A percentile compares a stretch with the other conserved stretches of the same genome.
Evolutionary conservation across 192 early-diverging fungal genomes (phyloP).

Genomic region (Podila verticillata): DNA sequence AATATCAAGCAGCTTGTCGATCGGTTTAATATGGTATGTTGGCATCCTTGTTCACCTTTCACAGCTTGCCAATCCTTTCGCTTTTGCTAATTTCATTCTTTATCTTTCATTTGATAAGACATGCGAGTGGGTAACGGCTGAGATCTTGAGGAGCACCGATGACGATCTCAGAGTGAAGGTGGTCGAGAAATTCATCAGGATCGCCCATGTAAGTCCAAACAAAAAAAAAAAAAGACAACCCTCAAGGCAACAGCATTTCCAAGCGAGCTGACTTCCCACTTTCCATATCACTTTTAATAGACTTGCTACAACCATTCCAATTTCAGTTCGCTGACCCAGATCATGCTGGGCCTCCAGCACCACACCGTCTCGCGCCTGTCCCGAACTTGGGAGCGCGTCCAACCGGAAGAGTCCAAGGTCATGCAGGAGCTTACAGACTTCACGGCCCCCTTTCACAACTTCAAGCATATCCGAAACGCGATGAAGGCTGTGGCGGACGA

Average conservation of each 20-base stretch:
- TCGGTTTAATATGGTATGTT: conserved; percentile 41
- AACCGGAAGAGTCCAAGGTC: conserved; percentile 46
- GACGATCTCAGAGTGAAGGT: conserved; percentile 59
- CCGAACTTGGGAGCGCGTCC: conserved; percentile 64
- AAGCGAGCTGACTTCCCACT: neutral
- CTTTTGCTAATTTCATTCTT: neutral
- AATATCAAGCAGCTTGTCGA: conserved; percentile 35
- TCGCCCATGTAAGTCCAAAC: conserved; percentile 57
- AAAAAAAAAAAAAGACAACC: neutral
- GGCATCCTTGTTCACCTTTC: neutral
- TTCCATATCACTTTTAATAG: conserved; percentile 21
- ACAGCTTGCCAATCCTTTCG: neutral
- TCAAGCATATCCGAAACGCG: conserved; percentile 63
- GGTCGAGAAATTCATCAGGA: conserved; percentile 70
- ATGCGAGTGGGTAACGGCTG: conserved; percentile 68
- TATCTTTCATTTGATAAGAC: conserved; percentile 15
- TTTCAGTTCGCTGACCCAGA: conserved; percentile 67
- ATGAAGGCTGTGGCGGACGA: conserved; percentile 65
- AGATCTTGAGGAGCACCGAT: conserved; percentile 56
- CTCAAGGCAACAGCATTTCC: neutral
- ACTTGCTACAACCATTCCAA: conserved; percentile 68
- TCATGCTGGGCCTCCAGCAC: conserved; percentile 66
- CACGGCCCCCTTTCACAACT: conserved; percentile 64
- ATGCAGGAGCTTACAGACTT: conserved; percentile 62
- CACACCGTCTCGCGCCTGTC: conserved; percentile 62